Conservation (phyloP, 306 rosid genomes). For the Cucurbita moschata region DNA sequence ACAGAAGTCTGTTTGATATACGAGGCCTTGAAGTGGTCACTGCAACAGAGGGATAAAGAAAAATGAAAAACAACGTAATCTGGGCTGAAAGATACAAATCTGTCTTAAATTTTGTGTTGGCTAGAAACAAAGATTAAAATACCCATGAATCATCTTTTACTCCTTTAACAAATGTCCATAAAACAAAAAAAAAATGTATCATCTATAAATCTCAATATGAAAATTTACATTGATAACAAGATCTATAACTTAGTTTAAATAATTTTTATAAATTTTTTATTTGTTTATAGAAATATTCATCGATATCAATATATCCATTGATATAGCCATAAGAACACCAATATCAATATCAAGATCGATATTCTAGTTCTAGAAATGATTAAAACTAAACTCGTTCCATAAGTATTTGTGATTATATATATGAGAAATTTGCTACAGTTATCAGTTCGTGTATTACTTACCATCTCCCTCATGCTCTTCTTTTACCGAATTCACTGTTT, state of each 20-base stretch:
- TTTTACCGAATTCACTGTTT: slow-evolving; percentile 25
- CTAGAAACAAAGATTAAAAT: background rate
- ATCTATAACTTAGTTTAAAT: no score
- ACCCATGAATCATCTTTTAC: no score
- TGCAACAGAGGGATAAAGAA: background rate
- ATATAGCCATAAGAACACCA: no score
- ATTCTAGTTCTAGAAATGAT: background rate
- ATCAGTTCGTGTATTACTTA: slow-evolving; percentile 8
- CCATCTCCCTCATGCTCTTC: slow-evolving; percentile 51
- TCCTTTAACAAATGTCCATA: no score
- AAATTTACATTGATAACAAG: no score
- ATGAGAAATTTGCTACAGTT: background rate
- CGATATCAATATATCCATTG: no score
- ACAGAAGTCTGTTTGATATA: slow-evolving; percentile 34
- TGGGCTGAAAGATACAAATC: background rate
- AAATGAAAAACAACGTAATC: background rate
- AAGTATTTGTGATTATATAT: background rate
- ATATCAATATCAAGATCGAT: no score
- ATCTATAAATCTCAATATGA: no score
- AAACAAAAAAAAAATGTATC: no score
- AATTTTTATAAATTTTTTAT: no score
- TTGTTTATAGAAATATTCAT: no score
- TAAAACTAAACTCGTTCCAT: background rate
- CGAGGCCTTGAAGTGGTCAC: slow-evolving; percentile 33
- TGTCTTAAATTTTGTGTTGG: background rate